phyloP scores from a whole-genome alignment of 129 eudicot species.

The Ambrosia trifida region DNA sequence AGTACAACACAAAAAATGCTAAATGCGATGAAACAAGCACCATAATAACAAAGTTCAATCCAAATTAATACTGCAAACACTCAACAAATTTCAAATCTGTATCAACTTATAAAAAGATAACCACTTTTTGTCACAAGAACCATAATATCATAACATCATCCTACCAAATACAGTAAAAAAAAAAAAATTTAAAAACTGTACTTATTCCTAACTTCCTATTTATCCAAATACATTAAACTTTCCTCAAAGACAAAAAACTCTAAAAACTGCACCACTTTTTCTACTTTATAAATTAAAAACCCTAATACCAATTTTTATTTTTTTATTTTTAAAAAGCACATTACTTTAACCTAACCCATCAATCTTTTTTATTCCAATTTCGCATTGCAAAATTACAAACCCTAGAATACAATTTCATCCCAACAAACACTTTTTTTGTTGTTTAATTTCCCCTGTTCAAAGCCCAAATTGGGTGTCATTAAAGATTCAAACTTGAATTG shows the following conservation, averaged over 20 bases:
- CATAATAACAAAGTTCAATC: neutral
- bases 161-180: neutral
- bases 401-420: slow-evolving; percentile 14
- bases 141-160: neutral
- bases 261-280: neutral
- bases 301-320: slow-evolving; percentile 3
- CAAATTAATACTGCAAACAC: neutral
- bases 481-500: slow-evolving; percentile 19
- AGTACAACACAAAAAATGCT: neutral
- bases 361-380: neutral
- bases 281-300: slow-evolving; percentile 2
- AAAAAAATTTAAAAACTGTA: neutral
- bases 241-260: too few species aligned
- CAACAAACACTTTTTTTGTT: neutral
- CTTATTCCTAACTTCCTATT: neutral
- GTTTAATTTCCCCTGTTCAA: neutral
- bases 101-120: neutral
- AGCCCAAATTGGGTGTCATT: slow-evolving; percentile 7
- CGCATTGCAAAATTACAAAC: slow-evolving; percentile 8
- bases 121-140: neutral
- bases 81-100: neutral
- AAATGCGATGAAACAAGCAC: neutral
- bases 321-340: neutral
- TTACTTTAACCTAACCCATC: neutral
- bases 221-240: neutral